These are phyloP conservation scores for Melocanna baccifera DNA, from an alignment of 176 grass and related monocot species.

Conservation along the genomic window DNA sequence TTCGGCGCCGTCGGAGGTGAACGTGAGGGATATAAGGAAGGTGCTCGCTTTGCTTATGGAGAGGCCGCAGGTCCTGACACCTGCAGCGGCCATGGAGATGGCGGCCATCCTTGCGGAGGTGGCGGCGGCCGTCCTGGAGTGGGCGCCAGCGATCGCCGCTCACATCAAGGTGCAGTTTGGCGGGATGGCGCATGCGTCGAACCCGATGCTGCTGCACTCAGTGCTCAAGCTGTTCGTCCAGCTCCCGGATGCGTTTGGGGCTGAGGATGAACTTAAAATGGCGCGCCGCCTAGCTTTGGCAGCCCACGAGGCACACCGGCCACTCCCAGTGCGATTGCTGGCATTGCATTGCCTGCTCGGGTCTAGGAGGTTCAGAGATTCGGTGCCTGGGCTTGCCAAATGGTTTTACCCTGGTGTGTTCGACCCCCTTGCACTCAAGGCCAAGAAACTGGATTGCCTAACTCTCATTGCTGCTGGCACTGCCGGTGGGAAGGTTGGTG, in stretches of 20 bases:
- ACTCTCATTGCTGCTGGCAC: conserved; percentile 37
- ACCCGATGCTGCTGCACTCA: conserved; percentile 65
- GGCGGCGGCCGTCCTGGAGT: conserved; percentile 46
- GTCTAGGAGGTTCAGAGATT: conserved; percentile 30
- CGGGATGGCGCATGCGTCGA: conserved; percentile 63
- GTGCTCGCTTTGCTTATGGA: conserved; percentile 73
- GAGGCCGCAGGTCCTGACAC: conserved; percentile 71
- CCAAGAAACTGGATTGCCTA: conserved; percentile 81
- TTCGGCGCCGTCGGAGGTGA: conserved; percentile 52
- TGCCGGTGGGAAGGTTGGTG: conserved; percentile 24
- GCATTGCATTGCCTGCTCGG: conserved; percentile 85
- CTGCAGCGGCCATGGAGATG: conserved; percentile 58
- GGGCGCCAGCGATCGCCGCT: conserved; percentile 60
- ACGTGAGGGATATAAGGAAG: conserved; percentile 73
- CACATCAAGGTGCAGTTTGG: conserved; percentile 90
- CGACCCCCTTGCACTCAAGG: conserved; percentile 77
- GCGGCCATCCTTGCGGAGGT: conserved; percentile 53
- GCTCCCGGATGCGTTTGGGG: conserved; percentile 67
- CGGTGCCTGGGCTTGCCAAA: conserved; percentile 7
- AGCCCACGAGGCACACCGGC: conserved; percentile 54
- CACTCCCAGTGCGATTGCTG: conserved; percentile 56
- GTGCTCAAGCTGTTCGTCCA: conserved; percentile 57
- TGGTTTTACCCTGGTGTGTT: conserved; percentile 69
- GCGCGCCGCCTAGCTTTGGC: conserved; percentile 53
- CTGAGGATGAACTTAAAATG: conserved; percentile 53